A percentile compares a stretch with the other conserved stretches of the same genome.
Conservation (phyloP, 2,329 filamentous ascomycete species). For the Talaromyces marneffei region DNA sequence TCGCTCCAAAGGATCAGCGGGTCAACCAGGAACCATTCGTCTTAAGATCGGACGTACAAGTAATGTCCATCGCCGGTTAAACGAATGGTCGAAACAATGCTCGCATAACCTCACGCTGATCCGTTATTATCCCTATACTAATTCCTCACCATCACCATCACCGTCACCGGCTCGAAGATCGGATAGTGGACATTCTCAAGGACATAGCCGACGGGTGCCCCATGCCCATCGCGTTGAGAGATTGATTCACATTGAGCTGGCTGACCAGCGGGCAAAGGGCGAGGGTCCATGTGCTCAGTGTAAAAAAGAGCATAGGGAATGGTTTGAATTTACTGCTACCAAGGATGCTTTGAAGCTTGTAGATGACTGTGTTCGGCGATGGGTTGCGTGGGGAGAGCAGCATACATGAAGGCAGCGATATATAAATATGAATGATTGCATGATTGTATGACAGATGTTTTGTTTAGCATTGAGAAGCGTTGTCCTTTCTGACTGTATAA, state of each 20-base stretch:
- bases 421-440: neutral
- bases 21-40: constrained; percentile 54
- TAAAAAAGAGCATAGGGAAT: constrained; percentile 81
- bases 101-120: constrained; percentile 82
- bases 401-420: constrained; percentile 9
- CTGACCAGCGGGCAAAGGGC: constrained; percentile 51
- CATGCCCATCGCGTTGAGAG: constrained; percentile 84
- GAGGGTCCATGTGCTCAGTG: constrained; percentile 65
- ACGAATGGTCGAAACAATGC: constrained; percentile 91
- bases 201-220: constrained; percentile 61
- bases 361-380: constrained; percentile 71
- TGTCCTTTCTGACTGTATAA: neutral
- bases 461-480: neutral
- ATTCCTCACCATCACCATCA: constrained; percentile 22
- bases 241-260: constrained; percentile 84
- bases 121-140: constrained; percentile 77
- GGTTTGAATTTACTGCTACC: constrained; percentile 83
- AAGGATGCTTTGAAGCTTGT: constrained; percentile 62
- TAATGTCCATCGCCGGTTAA: constrained; percentile 86
- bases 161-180: constrained; percentile 15
- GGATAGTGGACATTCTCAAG: constrained; percentile 16
- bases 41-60: constrained; percentile 62
- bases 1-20: constrained; percentile 26
- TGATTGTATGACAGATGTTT: neutral
- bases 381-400: constrained; percentile 76